Conservation (phyloP, 2,329 filamentous ascomycete species). For the Exophiala sideris region DNA sequence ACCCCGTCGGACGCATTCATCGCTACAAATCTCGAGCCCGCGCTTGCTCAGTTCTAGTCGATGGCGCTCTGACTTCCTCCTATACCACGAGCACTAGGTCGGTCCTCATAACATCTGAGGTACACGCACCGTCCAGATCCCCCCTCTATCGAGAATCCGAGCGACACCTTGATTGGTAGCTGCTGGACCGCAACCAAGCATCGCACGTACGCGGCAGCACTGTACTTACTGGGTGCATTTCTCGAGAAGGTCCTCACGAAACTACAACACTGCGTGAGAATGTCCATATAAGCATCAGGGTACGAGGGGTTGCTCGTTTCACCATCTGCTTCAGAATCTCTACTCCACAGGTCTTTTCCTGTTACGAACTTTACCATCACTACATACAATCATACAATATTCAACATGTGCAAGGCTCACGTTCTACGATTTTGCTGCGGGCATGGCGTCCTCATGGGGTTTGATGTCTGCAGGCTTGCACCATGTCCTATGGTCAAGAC, state of each 20-base stretch:
- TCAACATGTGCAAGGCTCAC: conserved; percentile 29
- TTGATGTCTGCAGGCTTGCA: conserved; percentile 23
- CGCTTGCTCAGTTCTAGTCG: neutral
- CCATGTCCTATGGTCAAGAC: conserved; percentile 28
- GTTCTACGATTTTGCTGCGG: conserved; percentile 28
- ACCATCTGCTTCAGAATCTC: conserved; percentile 5
- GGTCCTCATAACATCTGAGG: no score
- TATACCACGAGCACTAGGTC: no score
- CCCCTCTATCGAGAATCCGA: no score
- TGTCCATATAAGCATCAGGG: conserved; percentile 7
- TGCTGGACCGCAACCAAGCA: neutral
- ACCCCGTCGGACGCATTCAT: neutral
- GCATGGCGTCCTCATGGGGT: conserved; percentile 27
- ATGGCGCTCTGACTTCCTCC: conserved; percentile 1
- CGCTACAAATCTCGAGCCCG: neutral
- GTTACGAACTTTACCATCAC: neutral
- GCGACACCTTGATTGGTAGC: neutral
- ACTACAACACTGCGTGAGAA: conserved; percentile 2
- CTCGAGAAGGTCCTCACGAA: neutral
- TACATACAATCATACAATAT: neutral
- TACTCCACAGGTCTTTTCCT: conserved; percentile 3
- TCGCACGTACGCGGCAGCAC: neutral
- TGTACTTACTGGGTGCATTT: no score
- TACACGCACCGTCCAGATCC: no score
- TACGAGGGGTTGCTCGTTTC: conserved; percentile 5